Evolutionary conservation across 2,329 filamentous ascomycete genomes (phyloP).

Genomic region (Ophiocordyceps unilateralis): DNA sequence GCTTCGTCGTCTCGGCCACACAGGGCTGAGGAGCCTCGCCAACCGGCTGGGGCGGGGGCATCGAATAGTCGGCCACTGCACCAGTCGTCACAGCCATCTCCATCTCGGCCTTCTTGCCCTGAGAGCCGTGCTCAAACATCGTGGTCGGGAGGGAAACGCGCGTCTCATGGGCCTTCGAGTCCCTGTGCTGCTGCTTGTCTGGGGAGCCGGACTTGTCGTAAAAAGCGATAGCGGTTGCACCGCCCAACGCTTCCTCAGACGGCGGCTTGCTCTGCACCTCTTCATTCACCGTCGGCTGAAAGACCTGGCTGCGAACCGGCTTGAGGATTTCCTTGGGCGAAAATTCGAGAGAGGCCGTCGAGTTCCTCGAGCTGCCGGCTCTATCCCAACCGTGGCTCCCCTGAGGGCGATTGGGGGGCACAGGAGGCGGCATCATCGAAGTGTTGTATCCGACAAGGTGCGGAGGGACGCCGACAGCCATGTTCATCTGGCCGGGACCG

Average conservation of each 20-base stretch:
- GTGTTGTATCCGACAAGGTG: not conserved
- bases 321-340: not conserved
- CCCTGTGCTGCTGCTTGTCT: not conserved
- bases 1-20: no score
- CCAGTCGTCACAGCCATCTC: no score
- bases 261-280: constrained; percentile 12
- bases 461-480: not conserved
- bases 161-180: constrained; percentile 1
- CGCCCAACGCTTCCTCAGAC: constrained; percentile 10
- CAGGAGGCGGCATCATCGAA: not conserved
- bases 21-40: no score
- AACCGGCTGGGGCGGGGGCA: no score
- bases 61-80: no score
- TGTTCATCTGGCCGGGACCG: not conserved
- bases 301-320: not conserved
- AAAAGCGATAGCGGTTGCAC: constrained; percentile 1
- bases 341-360: not conserved
- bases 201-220: constrained; percentile 1
- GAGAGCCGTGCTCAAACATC: no score
- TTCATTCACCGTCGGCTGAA: constrained; percentile 1
- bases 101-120: not conserved
- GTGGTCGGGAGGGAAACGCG: constrained; percentile 7
- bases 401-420: not conserved
- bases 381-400: not conserved
- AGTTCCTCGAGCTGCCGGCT: not conserved